phyloP scores from a whole-genome alignment of 768 basidiomycete species.

The Amyloporia xantha region DNA sequence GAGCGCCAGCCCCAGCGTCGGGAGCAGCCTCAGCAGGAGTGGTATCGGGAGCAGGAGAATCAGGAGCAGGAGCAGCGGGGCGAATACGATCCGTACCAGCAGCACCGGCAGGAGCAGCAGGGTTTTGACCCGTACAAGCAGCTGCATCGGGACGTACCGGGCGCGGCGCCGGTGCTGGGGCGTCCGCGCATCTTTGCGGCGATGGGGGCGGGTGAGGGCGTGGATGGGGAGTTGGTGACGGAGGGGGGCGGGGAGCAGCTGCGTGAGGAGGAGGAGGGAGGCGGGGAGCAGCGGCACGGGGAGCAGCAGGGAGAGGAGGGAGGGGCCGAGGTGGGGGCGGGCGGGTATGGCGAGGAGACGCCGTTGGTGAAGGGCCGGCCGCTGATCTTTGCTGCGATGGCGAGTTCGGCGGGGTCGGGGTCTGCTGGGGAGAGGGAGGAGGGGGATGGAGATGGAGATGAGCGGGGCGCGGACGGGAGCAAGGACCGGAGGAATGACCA shows the following conservation, averaged over 20 bases:
- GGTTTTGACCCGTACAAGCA: background rate
- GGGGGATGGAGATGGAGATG: background rate
- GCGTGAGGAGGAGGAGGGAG: background rate
- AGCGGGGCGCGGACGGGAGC: background rate
- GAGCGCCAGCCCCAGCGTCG: background rate
- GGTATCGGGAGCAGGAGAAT: background rate
- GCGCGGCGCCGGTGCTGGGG: slow-evolving; percentile 25
- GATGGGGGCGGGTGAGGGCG: slow-evolving; percentile 21
- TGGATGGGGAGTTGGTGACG: background rate
- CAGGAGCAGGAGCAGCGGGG: background rate
- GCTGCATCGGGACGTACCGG: background rate
- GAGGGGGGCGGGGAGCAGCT: background rate
- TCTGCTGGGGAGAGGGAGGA: background rate
- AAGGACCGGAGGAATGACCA: background rate
- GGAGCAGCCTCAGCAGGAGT: background rate
- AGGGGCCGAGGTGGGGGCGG: background rate
- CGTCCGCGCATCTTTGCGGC: slow-evolving; percentile 63
- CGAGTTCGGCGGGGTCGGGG: slow-evolving; percentile 7
- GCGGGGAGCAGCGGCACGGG: background rate
- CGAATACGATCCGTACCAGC: background rate
- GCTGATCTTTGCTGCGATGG: slow-evolving; percentile 56
- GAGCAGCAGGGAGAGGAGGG: background rate
- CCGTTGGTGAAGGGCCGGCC: slow-evolving; percentile 39
- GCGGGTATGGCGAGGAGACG: slow-evolving; percentile 1
- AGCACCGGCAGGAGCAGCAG: background rate